A percentile compares a stretch with the other conserved stretches of the same genome.
Conservation (phyloP, 192 early-diverging fungal species). For the Umbelopsis vinacea region DNA sequence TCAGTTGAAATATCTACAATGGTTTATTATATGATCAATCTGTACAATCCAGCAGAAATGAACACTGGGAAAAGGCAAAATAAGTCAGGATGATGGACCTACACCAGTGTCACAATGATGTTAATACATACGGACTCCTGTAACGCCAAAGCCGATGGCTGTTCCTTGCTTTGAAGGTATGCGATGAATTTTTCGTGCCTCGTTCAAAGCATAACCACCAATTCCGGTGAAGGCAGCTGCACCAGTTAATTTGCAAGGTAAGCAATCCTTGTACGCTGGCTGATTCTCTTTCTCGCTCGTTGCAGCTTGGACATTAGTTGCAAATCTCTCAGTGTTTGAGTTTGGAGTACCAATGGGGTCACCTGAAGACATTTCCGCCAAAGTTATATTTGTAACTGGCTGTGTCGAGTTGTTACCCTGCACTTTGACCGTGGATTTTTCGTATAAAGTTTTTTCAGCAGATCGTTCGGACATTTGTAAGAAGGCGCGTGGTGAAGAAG, state of each 20-base stretch:
- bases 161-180: constrained; percentile 23
- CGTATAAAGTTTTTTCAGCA: background rate
- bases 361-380: background rate
- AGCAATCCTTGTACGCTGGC: constrained; percentile 39
- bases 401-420: background rate
- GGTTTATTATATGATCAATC: constrained; percentile 27
- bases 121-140: constrained; percentile 32
- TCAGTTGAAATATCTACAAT: background rate
- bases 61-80: constrained; percentile 24
- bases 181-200: constrained; percentile 28
- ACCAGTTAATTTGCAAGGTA: constrained; percentile 42
- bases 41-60: constrained; percentile 38
- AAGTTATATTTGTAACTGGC: background rate
- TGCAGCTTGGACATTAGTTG: background rate
- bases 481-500: too few relatives aligned
- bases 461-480: background rate
- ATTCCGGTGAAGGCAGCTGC: constrained; percentile 33
- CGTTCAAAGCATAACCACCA: constrained; percentile 37
- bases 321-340: background rate
- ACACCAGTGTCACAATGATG: background rate
- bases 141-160: constrained; percentile 38
- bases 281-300: background rate
- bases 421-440: constrained; percentile 4
- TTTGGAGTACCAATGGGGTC: background rate
- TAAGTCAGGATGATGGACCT: background rate